These are phyloP conservation scores for Botryotinia globosa DNA, from an alignment of 2,329 filamentous ascomycete species.

Conservation along the genomic window DNA sequence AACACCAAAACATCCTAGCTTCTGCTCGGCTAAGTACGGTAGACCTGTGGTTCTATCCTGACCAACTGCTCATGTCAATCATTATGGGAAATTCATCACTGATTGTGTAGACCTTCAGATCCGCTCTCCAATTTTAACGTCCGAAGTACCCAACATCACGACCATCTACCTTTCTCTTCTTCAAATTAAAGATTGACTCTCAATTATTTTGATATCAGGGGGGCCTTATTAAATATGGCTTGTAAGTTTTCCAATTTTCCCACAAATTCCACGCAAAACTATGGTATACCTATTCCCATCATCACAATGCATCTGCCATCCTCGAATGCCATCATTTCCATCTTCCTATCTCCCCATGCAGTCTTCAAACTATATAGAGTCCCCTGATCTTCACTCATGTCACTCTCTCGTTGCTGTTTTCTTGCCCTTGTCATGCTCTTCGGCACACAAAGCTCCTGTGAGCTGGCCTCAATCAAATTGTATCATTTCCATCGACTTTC, in stretches of 20 bases:
- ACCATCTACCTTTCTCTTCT: constrained; percentile 17
- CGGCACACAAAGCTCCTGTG: constrained; percentile 23
- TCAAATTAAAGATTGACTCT: constrained; percentile 25
- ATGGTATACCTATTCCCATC: constrained; percentile 22
- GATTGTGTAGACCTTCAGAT: constrained; percentile 16
- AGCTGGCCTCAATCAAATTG: constrained; percentile 30
- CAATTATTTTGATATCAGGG: constrained; percentile 27
- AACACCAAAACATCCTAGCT: background rate
- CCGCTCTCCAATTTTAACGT: constrained; percentile 25
- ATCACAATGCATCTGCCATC: constrained; percentile 32
- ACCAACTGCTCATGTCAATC: constrained; percentile 14
- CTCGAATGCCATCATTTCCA: constrained; percentile 21
- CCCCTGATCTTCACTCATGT: constrained; percentile 12
- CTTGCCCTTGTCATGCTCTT: constrained; percentile 8
- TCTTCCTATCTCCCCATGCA: constrained; percentile 26
- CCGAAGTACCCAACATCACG: constrained; percentile 23
- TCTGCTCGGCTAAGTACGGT: constrained; percentile 5
- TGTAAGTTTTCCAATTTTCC: constrained; percentile 39
- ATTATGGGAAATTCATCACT: constrained; percentile 8
- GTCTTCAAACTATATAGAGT: constrained; percentile 21
- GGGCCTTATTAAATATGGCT: constrained; percentile 40
- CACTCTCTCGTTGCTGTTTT: constrained; percentile 9
- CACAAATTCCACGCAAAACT: constrained; percentile 17
- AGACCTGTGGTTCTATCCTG: background rate
- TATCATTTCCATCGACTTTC: constrained; percentile 33